phyloP scores from a whole-genome alignment of 2,329 filamentous ascomycete species.

The Thelonectria discophora region DNA sequence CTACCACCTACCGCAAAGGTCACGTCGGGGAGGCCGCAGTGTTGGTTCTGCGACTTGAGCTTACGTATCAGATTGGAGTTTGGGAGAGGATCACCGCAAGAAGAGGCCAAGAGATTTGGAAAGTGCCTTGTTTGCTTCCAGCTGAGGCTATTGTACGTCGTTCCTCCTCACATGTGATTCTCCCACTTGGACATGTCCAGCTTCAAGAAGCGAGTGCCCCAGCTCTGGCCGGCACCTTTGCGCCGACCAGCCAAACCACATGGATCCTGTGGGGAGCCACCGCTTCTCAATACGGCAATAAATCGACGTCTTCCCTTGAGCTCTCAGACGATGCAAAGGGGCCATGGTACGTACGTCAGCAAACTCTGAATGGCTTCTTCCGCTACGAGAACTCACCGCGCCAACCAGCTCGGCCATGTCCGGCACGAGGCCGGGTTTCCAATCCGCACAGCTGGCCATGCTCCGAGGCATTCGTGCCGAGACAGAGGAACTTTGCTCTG shows the following conservation, averaged over 20 bases:
- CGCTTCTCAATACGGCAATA: constrained; percentile 30
- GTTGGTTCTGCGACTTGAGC: constrained; percentile 14
- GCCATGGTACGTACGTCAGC: constrained; percentile 21
- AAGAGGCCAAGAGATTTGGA: neutral
- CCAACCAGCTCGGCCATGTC: constrained; percentile 25
- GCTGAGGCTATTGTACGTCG: neutral
- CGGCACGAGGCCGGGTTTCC: constrained; percentile 8
- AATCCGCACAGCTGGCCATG: constrained; percentile 3
- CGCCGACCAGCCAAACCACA: constrained; percentile 25
- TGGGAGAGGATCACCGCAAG: neutral
- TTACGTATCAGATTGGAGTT: neutral
- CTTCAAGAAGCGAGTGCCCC: constrained; percentile 1
- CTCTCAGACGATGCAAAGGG: neutral
- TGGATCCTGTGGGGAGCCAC: constrained; percentile 14
- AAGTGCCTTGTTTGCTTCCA: neutral
- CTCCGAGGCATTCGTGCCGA: constrained; percentile 7
- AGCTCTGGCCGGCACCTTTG: constrained; percentile 29
- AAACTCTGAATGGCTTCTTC: constrained; percentile 13
- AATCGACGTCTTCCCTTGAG: constrained; percentile 22
- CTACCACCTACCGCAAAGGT: constrained; percentile 27
- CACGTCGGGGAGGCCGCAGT: constrained; percentile 16
- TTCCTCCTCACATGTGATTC: neutral
- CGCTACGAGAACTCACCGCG: neutral
- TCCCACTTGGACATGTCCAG: neutral
- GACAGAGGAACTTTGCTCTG: constrained; percentile 4